Evolutionary conservation across 1,284 basidiomycete species (phyloP).

Genomic region (Microbotryum saponariae): DNA sequence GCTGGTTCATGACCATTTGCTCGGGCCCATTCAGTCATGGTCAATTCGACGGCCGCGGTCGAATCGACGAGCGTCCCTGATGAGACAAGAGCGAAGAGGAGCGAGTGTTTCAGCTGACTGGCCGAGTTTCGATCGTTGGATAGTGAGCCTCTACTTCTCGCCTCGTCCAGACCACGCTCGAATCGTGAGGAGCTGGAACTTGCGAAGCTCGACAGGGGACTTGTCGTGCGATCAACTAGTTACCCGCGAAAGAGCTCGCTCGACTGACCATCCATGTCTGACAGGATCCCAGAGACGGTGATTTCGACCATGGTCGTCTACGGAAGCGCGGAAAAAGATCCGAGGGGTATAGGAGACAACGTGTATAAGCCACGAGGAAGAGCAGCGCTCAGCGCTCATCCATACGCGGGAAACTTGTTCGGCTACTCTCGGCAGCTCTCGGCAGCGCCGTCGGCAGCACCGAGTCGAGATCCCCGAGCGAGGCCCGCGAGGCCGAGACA

Average conservation of each 20-base stretch:
- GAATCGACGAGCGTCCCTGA: conserved; percentile 31
- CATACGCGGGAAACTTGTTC: no score
- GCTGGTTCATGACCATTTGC: conserved; percentile 21
- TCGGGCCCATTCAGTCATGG: conserved; percentile 21
- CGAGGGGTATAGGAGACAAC: no score
- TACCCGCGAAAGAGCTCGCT: neutral
- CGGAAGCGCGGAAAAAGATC: neutral
- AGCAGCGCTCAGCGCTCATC: no score
- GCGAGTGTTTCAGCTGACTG: neutral
- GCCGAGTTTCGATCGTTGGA: no score
- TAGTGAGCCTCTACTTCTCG: no score
- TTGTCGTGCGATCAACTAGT: neutral
- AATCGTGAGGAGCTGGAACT: neutral
- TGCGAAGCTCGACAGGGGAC: neutral
- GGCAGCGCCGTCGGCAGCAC: no score
- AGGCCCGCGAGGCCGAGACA: no score
- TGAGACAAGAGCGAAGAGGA: neutral
- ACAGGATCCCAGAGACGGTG: conserved; percentile 22
- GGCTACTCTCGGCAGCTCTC: no score
- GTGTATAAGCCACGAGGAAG: no score
- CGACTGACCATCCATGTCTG: conserved; percentile 19
- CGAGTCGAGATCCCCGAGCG: no score
- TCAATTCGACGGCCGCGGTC: conserved; percentile 24
- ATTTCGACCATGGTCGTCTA: conserved; percentile 12
- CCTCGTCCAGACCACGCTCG: no score